phyloP scores from a whole-genome alignment of 805 yeast species.

The Millerozyma miso region DNA sequence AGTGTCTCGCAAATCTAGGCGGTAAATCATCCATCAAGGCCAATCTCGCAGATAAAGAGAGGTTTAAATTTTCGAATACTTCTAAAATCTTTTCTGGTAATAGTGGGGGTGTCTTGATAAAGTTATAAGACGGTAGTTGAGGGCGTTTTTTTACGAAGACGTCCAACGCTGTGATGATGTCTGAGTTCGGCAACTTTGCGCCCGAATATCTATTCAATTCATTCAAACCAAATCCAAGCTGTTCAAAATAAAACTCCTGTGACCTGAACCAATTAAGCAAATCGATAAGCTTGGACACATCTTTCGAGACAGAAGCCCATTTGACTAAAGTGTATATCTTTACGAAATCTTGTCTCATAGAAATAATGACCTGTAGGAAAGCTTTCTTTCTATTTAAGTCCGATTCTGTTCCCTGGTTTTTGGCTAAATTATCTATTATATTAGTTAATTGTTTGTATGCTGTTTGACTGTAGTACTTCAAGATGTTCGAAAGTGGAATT shows the following conservation, averaged over 20 bases:
- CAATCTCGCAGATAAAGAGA: slow-evolving; percentile 67
- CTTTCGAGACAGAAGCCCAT: slow-evolving; percentile 77
- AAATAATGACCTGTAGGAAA: slow-evolving; percentile 64
- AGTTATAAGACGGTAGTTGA: slow-evolving; percentile 59
- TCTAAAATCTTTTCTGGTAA: slow-evolving; percentile 53
- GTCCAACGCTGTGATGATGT: slow-evolving; percentile 80
- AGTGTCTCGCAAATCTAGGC: slow-evolving; percentile 49
- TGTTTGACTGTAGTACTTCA: slow-evolving; percentile 55
- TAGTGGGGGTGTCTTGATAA: slow-evolving; percentile 46
- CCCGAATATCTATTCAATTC: slow-evolving; percentile 70
- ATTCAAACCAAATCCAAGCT: slow-evolving; percentile 60
- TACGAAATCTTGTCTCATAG: slow-evolving; percentile 76
- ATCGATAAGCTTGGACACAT: slow-evolving; percentile 75
- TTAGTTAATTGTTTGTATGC: slow-evolving; percentile 61
- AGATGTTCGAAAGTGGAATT: slow-evolving; percentile 56
- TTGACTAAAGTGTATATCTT: slow-evolving; percentile 81
- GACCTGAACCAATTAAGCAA: slow-evolving; percentile 81
- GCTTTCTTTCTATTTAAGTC: slow-evolving; percentile 64
- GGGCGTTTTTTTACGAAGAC: slow-evolving; percentile 79
- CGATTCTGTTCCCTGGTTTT: slow-evolving; percentile 39
- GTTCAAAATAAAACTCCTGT: slow-evolving; percentile 65
- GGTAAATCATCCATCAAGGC: slow-evolving; percentile 69
- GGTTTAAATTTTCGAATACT: slow-evolving; percentile 65
- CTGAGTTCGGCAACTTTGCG: slow-evolving; percentile 92
- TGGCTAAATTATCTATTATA: slow-evolving; percentile 55